phyloP scores from a whole-genome alignment of 352 stramenopile genomes.

The Elongisporangium prolatum region DNA sequence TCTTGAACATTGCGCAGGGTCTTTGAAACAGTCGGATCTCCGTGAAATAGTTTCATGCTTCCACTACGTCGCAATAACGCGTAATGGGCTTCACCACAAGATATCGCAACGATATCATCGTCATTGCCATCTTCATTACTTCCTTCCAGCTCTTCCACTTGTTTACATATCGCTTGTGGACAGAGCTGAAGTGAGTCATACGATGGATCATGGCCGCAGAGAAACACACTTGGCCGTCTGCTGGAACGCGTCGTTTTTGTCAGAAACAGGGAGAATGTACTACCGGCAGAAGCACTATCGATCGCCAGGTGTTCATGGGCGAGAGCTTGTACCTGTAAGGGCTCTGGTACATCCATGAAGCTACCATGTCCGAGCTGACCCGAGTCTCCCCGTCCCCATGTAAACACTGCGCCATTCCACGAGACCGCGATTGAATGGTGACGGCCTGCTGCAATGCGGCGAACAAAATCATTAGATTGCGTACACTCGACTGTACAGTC shows the following conservation, averaged over 20 bases:
- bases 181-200: constrained; percentile 8
- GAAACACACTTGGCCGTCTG: constrained; percentile 7
- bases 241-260: constrained; percentile 14
- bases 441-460: constrained; percentile 55
- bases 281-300: constrained; percentile 26
- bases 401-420: constrained; percentile 50
- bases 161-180: too few relatives aligned
- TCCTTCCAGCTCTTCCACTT: too few relatives aligned
- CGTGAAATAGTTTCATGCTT: too few relatives aligned
- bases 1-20: constrained; percentile 6
- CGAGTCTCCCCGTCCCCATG: constrained; percentile 59
- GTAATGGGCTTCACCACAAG: constrained; percentile 42
- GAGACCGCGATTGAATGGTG: constrained; percentile 63
- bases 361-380: constrained; percentile 65
- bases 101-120: constrained; percentile 20
- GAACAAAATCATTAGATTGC: constrained; percentile 13
- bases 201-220: constrained; percentile 34
- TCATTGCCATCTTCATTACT: constrained; percentile 4
- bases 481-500: too few relatives aligned
- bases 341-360: constrained; percentile 51
- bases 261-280: constrained; percentile 36
- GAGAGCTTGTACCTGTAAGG: constrained; percentile 57
- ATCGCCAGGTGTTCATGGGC: constrained; percentile 18
- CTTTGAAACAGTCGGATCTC: too few relatives aligned
- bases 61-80: constrained; percentile 13